Conservation (phyloP, 1,284 basidiomycete genomes). For the Ustanciosporium gigantosporum region DNA sequence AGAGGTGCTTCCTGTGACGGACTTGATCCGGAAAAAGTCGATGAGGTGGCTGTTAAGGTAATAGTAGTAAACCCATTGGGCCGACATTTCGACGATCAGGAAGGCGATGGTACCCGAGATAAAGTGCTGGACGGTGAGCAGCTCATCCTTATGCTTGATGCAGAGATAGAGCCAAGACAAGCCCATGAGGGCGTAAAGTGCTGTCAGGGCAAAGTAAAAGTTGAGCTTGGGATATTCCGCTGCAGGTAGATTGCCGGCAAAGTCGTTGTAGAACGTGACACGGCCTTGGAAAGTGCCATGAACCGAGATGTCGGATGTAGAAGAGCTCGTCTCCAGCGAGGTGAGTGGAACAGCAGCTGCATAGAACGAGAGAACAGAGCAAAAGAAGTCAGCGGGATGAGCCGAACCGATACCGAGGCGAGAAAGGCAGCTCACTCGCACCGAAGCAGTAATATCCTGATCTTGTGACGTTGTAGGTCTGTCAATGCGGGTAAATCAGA, state of each 20-base stretch:
- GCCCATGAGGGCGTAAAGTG: conserved; percentile 74
- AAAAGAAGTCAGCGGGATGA: neutral
- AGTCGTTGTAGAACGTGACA: conserved; percentile 85
- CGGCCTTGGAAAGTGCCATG: conserved; percentile 81
- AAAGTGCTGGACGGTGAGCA: conserved; percentile 73
- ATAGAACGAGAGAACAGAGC: neutral
- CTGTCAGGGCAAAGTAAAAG: conserved; percentile 83
- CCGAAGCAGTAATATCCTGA: conserved; percentile 96
- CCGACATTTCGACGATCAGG: conserved; percentile 89
- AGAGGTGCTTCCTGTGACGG: conserved; percentile 27
- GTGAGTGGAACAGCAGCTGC: conserved; percentile 83
- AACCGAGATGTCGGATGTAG: conserved; percentile 1
- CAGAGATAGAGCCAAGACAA: conserved; percentile 82
- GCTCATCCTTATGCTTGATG: conserved; percentile 76
- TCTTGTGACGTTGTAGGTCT: conserved; percentile 74
- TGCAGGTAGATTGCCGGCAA: conserved; percentile 84
- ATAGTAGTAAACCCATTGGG: conserved; percentile 61
- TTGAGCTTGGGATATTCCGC: conserved; percentile 97
- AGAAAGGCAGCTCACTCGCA: conserved; percentile 63
- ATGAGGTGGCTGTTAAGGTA: conserved; percentile 53
- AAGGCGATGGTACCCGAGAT: conserved; percentile 87
- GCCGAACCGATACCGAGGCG: too few species aligned
- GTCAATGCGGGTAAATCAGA: conserved; percentile 1
- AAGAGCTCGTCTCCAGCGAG: conserved; percentile 62
- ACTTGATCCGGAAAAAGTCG: conserved; percentile 48